Percentiles rank a stretch among this genome's conserved stretches.
phyloP scores from a whole-genome alignment of 345 rosid species.

The Psidium friedrichsthalianum region DNA sequence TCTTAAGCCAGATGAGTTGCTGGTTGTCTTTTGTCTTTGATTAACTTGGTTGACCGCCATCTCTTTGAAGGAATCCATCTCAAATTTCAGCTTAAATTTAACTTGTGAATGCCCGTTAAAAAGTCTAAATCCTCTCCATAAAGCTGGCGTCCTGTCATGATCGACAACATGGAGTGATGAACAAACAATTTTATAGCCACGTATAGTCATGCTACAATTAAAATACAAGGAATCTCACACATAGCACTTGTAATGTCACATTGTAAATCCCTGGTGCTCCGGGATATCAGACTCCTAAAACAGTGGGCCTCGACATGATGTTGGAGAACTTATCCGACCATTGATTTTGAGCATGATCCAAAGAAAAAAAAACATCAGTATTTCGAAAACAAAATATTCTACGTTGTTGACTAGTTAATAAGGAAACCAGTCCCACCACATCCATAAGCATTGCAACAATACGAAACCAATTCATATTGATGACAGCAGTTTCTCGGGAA shows the following conservation, averaged over 20 bases:
- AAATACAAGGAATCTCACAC: background rate
- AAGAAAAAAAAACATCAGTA: background rate
- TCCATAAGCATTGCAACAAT: background rate
- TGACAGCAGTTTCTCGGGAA: background rate
- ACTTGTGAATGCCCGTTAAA: too few relatives aligned
- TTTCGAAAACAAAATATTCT: background rate
- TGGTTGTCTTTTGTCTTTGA: slow-evolving; percentile 69
- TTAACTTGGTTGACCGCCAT: slow-evolving; percentile 54
- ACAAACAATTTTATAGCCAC: background rate
- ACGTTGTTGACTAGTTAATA: background rate
- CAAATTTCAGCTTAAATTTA: slow-evolving; percentile 49
- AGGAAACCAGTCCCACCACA: background rate
- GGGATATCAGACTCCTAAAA: slow-evolving; percentile 16
- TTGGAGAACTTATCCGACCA: slow-evolving; percentile 25
- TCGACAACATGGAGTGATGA: background rate
- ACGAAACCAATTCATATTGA: background rate
- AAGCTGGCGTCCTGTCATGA: slow-evolving; percentile 34
- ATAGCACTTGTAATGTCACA: slow-evolving; percentile 41
- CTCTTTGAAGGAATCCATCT: slow-evolving; percentile 68
- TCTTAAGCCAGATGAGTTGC: slow-evolving; percentile 49
- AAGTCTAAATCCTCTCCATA: slow-evolving; percentile 75
- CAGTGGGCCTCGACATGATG: slow-evolving; percentile 25
- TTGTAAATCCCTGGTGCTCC: slow-evolving; percentile 13
- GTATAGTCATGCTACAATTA: background rate
- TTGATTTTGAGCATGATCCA: slow-evolving; percentile 15